Conservation (phyloP, 1,284 basidiomycete species). For the Irpex lacteus region DNA sequence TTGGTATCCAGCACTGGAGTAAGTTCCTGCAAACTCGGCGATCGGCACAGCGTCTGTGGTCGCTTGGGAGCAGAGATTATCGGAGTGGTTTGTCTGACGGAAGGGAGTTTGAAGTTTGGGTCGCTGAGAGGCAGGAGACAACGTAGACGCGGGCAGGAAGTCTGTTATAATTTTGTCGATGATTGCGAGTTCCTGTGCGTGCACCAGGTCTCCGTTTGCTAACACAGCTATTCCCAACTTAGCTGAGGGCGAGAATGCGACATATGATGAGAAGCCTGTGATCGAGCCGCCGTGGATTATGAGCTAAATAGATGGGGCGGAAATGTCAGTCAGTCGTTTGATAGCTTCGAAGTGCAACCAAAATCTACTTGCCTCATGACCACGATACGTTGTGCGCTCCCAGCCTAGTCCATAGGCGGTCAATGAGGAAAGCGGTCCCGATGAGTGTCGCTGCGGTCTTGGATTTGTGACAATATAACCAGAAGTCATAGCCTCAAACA, state of each 20-base stretch:
- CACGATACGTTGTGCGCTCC: conserved; percentile 25
- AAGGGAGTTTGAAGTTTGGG: too few relatives aligned
- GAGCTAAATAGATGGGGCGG: conserved; percentile 15
- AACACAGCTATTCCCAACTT: conserved; percentile 40
- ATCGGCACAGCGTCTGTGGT: too few relatives aligned
- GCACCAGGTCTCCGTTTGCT: conserved; percentile 27
- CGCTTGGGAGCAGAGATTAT: too few relatives aligned
- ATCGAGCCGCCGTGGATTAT: conserved; percentile 19
- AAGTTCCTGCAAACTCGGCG: too few relatives aligned
- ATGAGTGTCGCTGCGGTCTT: not conserved
- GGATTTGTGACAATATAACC: conserved; percentile 12
- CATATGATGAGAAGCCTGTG: conserved; percentile 39
- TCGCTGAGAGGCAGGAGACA: not conserved
- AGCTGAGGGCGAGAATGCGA: conserved; percentile 28
- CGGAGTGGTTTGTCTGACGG: too few relatives aligned
- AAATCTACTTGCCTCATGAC: conserved; percentile 21
- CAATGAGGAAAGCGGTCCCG: conserved; percentile 4
- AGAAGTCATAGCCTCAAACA: conserved; percentile 26
- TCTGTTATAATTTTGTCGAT: too few relatives aligned
- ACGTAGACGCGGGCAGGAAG: conserved; percentile 16
- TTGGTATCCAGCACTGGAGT: too few relatives aligned
- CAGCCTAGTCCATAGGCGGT: conserved; percentile 29
- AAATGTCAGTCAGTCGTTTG: too few relatives aligned
- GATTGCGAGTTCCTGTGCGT: too few relatives aligned
- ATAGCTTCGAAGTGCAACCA: too few relatives aligned